Percentiles rank a stretch among this genome's conserved stretches.
phyloP scores from a whole-genome alignment of 805 yeast species.

The Zygosaccharomyces rouxii region DNA sequence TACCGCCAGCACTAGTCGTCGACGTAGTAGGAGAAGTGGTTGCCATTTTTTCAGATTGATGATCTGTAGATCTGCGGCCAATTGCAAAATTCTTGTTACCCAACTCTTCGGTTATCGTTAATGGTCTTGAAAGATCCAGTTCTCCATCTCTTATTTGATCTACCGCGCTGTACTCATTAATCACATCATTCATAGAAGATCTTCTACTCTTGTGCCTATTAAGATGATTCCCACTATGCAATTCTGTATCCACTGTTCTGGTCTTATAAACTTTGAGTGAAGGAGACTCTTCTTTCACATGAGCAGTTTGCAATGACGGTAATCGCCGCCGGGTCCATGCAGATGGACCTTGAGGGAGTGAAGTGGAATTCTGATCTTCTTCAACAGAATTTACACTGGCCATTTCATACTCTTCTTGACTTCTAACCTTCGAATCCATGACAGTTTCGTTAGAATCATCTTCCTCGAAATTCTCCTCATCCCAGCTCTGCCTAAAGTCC shows the following conservation, averaged over 20 bases:
- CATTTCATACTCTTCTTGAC: constrained; percentile 2
- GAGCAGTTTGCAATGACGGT: neutral
- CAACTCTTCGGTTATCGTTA: constrained; percentile 29
- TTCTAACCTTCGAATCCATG: constrained; percentile 3
- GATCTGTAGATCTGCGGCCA: constrained; percentile 10
- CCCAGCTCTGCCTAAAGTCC: constrained; percentile 50
- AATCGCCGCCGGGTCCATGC: neutral
- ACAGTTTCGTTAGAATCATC: neutral
- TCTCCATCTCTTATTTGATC: constrained; percentile 30
- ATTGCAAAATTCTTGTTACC: constrained; percentile 22
- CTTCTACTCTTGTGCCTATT: constrained; percentile 8
- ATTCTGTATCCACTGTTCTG: neutral
- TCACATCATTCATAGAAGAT: constrained; percentile 39
- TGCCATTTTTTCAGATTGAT: neutral
- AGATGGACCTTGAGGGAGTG: neutral
- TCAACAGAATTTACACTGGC: neutral
- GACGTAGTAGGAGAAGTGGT: neutral
- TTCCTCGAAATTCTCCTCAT: constrained; percentile 14
- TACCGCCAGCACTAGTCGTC: neutral
- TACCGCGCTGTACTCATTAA: constrained; percentile 39
- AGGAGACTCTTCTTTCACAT: neutral
- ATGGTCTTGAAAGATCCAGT: constrained; percentile 31
- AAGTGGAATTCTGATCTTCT: neutral
- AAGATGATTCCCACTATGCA: neutral
- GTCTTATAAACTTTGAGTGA: constrained; percentile 3